Base-by-base conservation (phyloP, 371 early-diverging fungal genomes). In the Lichtheimia corymbifera region DNA sequence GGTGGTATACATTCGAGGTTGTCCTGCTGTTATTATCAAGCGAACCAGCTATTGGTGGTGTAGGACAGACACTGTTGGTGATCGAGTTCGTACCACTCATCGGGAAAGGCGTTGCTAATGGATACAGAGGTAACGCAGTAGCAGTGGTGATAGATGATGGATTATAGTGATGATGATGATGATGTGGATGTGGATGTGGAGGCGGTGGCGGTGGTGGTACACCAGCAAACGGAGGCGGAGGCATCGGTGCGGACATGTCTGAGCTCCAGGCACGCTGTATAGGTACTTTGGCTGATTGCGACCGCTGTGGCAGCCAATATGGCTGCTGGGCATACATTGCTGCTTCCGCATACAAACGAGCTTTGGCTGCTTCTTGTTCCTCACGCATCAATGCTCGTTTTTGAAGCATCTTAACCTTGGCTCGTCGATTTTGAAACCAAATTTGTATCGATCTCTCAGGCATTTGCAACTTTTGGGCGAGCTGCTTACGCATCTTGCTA, bases 401-500 rank as follows among this genome's bases (percentile, higher is more conserved):
- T 56, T 83, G 84, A 45, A 82, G 72, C 71, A 82, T 88, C 79
- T 95, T 96, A 24, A 89, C 90, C 77, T 96, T 97, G 49, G 97
- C 97, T 51, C 99, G 85, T 68, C 95, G 84, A 86, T 99, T 99
- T 74, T 99, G 99, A 84, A 99, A 99, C 99, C 99, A 99, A 64
- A 99, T 95, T 72, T 98, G 97, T 62, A 99, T 95, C 15, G 94
- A 89, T 68, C 94, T 83, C 62, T 90, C 89, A 24, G 96, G 92
- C 96, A 98, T 97, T 62, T 90, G 85, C 18, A 98, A 84, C 66
- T 93, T 86, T 56, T 83, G 80, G 28, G 94, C 91, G 25, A 98
- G 85, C 40, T 87, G 86, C 70, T 92, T 92, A 53, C 98, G 89
- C 71, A 93, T 84, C 65, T 91, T 90, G 45, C 84, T 86, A 59